Evolutionary conservation across 805 yeast species (phyloP).

Genomic region (Zygotorulaspora chibaensis): DNA sequence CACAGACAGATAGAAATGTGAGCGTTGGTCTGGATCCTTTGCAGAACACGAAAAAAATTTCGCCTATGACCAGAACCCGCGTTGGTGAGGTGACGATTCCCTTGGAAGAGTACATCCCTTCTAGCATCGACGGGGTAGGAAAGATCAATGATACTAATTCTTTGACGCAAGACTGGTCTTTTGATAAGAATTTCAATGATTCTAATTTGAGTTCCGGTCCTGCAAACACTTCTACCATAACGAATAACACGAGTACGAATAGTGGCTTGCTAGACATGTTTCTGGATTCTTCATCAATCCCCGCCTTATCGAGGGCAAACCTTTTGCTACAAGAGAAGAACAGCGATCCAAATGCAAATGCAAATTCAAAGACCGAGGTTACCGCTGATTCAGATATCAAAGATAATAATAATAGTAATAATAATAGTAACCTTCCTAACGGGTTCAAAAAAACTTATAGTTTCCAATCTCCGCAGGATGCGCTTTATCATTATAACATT

Average conservation of each 20-base stretch:
- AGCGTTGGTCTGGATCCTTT: constrained; percentile 30
- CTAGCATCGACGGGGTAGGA: constrained; percentile 32
- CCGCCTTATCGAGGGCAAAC: constrained; percentile 21
- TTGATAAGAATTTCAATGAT: constrained; percentile 6
- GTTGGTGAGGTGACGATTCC: constrained; percentile 40
- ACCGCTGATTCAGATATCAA: constrained; percentile 1
- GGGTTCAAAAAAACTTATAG: constrained; percentile 6
- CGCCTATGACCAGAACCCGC: constrained; percentile 25
- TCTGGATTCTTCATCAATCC: constrained; percentile 28
- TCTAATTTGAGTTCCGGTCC: constrained; percentile 4
- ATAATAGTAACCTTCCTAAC: background rate
- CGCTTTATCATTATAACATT: constrained; percentile 4
- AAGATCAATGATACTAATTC: constrained; percentile 24
- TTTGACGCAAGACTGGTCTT: constrained; percentile 14
- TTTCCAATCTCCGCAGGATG: constrained; percentile 8
- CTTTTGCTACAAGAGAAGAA: constrained; percentile 18
- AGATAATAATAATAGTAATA: constrained; percentile 2
- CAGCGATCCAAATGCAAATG: constrained; percentile 7
- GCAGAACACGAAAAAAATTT: constrained; percentile 25
- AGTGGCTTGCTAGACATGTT: constrained; percentile 42
- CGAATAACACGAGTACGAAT: background rate
- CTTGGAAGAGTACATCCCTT: constrained; percentile 37
- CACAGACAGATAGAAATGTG: constrained; percentile 12
- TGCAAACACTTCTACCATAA: constrained; percentile 1
- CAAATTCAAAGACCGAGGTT: constrained; percentile 8